Evolutionary conservation across 768 basidiomycete genomes (phyloP).

Genomic region (Rhodosporidiobolus sp.): DNA sequence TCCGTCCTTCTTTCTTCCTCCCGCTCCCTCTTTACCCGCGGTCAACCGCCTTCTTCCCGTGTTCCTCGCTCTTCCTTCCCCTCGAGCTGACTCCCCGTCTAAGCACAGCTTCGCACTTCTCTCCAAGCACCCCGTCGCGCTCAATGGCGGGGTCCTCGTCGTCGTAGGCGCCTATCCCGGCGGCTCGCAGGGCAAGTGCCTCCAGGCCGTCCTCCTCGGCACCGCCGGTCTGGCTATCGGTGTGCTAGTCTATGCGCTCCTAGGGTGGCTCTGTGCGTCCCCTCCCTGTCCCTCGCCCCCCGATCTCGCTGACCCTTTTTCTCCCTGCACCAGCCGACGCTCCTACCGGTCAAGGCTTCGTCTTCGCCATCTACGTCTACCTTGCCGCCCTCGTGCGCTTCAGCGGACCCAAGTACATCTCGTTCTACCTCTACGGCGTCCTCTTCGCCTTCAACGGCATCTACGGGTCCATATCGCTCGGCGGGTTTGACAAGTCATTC

Average conservation of each 20-base stretch:
- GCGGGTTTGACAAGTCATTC: slow-evolving; percentile 25
- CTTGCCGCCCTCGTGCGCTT: slow-evolving; percentile 25
- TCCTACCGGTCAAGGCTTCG: slow-evolving; percentile 46
- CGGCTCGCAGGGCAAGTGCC: slow-evolving; percentile 51
- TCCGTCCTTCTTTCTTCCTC: neutral
- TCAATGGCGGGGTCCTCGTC: slow-evolving; percentile 84
- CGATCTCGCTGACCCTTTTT: too few species aligned
- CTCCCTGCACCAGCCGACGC: slow-evolving; percentile 13
- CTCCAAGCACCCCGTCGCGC: slow-evolving; percentile 81
- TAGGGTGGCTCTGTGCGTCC: slow-evolving; percentile 37
- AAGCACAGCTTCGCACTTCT: slow-evolving; percentile 57
- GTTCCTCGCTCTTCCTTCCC: neutral
- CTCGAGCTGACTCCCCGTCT: too few species aligned
- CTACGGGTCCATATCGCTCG: slow-evolving; percentile 13
- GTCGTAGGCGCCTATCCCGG: slow-evolving; percentile 82
- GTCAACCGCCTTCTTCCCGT: neutral
- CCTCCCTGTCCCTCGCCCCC: neutral
- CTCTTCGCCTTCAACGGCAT: slow-evolving; percentile 37
- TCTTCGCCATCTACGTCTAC: slow-evolving; percentile 46
- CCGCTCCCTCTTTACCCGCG: neutral
- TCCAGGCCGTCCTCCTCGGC: slow-evolving; percentile 41
- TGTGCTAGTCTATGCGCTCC: slow-evolving; percentile 42
- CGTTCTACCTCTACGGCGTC: slow-evolving; percentile 36
- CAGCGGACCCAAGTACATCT: slow-evolving; percentile 28
- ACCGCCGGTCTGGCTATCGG: slow-evolving; percentile 35